Evolutionary conservation across 2,329 filamentous ascomycete genomes (phyloP).

Genomic region (Neofusicoccum umdonicola): DNA sequence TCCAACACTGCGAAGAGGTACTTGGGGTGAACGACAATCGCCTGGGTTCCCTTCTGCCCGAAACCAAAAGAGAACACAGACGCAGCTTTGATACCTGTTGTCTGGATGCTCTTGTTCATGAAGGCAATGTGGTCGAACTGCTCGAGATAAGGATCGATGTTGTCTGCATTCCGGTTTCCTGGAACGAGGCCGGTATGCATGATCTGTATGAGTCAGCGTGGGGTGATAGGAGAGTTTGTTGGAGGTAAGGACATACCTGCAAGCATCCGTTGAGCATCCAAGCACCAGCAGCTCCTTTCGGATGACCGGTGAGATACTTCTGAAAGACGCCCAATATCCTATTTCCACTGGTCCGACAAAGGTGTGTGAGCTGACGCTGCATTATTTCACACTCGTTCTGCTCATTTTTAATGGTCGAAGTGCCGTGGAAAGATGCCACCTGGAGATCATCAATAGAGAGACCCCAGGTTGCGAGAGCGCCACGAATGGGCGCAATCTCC

Average conservation of each 20-base stretch:
- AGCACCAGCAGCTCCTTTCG: constrained; percentile 38
- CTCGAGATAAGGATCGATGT: constrained; percentile 28
- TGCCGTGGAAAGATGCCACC: constrained; percentile 97
- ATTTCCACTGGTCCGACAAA: constrained; percentile 37
- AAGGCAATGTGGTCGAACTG: constrained; percentile 34
- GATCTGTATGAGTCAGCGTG: constrained; percentile 28
- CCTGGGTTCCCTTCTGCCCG: constrained; percentile 45
- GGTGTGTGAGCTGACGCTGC: constrained; percentile 34
- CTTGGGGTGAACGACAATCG: constrained; percentile 36
- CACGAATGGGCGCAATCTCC: constrained; percentile 89
- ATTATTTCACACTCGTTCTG: constrained; percentile 40
- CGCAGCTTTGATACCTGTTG: constrained; percentile 33
- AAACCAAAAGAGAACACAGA: constrained; percentile 46
- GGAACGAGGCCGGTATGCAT: constrained; percentile 33
- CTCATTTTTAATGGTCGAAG: constrained; percentile 47
- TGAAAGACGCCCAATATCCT: constrained; percentile 34
- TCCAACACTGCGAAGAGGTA: constrained; percentile 24
- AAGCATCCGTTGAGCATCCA: constrained; percentile 41
- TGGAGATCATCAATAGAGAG: constrained; percentile 93
- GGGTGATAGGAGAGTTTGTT: neutral
- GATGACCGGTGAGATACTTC: constrained; percentile 40
- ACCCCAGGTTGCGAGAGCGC: constrained; percentile 95
- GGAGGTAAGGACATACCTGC: neutral
- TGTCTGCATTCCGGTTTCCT: constrained; percentile 39
- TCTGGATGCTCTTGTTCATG: constrained; percentile 27